A percentile compares a stretch with the other conserved stretches of the same genome.
phyloP scores from a whole-genome alignment of 2,329 filamentous ascomycete species.

The Beauveria rudraprayagi region DNA sequence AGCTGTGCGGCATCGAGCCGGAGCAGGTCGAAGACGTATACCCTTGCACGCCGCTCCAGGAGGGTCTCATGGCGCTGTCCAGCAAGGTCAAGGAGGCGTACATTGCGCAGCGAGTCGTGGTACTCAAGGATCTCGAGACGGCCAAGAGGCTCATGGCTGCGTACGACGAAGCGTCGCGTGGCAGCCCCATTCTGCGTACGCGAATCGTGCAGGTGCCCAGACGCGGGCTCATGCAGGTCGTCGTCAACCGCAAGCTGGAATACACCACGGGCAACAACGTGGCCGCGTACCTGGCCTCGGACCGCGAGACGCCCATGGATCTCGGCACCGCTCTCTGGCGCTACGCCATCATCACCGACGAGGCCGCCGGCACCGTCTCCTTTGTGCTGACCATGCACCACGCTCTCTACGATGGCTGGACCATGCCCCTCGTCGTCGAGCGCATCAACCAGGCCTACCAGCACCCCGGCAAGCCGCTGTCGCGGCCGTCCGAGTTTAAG shows the following conservation, averaged over 20 bases:
- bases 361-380: slow-evolving; percentile 24
- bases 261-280: slow-evolving; percentile 27
- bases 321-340: slow-evolving; percentile 38
- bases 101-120: slow-evolving; percentile 40
- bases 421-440: slow-evolving; percentile 41
- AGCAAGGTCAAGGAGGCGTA: slow-evolving; percentile 44
- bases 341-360: slow-evolving; percentile 32
- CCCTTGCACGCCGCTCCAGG: slow-evolving; percentile 46
- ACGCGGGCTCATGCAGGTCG: slow-evolving; percentile 38
- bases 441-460: slow-evolving; percentile 38
- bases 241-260: slow-evolving; percentile 32
- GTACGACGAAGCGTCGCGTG: slow-evolving; percentile 30
- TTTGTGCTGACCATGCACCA: slow-evolving; percentile 51
- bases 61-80: slow-evolving; percentile 46
- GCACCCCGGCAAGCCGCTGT: slow-evolving; percentile 17
- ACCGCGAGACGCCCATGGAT: slow-evolving; percentile 33
- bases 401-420: slow-evolving; percentile 50
- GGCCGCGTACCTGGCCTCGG: slow-evolving; percentile 31
- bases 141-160: slow-evolving; percentile 33
- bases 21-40: slow-evolving; percentile 41
- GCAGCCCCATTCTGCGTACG: slow-evolving; percentile 38
- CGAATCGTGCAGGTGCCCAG: slow-evolving; percentile 39
- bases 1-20: slow-evolving; percentile 30
- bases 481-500: slow-evolving; percentile 35
- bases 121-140: slow-evolving; percentile 28